Percentiles rank a stretch among this genome's conserved stretches.
These are phyloP conservation scores for Apiosordaria backusii DNA, from an alignment of 495 filamentous ascomycete species.

Conservation along the genomic window DNA sequence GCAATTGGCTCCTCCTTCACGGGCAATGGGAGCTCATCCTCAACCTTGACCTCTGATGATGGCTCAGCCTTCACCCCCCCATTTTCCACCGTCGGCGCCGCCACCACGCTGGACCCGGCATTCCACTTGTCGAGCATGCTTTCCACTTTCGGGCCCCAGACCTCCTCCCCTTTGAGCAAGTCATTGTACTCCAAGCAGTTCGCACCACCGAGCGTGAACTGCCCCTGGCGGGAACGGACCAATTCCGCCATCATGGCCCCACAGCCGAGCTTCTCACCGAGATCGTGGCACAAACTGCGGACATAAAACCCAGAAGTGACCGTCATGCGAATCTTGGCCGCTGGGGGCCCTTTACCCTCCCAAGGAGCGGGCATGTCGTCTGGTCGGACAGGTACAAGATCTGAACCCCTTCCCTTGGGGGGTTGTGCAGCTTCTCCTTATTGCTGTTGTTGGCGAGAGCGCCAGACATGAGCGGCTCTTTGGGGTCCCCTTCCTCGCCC, in stretches of 20 bases:
- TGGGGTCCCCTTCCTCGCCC: conserved; percentile 28
- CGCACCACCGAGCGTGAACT: conserved; percentile 59
- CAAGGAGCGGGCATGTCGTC: conserved; percentile 37
- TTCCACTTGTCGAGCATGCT: conserved; percentile 49
- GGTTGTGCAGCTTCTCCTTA: background rate
- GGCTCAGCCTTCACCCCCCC: background rate
- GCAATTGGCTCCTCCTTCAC: conserved; percentile 1
- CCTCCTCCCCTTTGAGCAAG: conserved; percentile 69
- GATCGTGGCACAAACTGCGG: conserved; percentile 84
- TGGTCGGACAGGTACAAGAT: conserved; percentile 34
- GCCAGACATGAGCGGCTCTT: conserved; percentile 51
- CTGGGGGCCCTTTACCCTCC: conserved; percentile 58
- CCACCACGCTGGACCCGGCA: background rate
- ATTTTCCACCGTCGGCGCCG: background rate
- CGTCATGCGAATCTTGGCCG: conserved; percentile 80
- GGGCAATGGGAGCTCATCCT: background rate
- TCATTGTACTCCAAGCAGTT: conserved; percentile 84
- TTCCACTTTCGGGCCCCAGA: conserved; percentile 76
- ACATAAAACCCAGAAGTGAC: conserved; percentile 98
- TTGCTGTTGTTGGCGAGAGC: conserved; percentile 33
- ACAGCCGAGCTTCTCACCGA: conserved; percentile 78
- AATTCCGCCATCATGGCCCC: conserved; percentile 85
- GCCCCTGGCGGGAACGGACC: conserved; percentile 72
- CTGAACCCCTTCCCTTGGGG: conserved; percentile 34
- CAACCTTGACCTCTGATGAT: background rate